These are phyloP conservation scores for Tolypocladium ophioglossoides DNA, from an alignment of 2,329 filamentous ascomycete species.

Conservation along the genomic window DNA sequence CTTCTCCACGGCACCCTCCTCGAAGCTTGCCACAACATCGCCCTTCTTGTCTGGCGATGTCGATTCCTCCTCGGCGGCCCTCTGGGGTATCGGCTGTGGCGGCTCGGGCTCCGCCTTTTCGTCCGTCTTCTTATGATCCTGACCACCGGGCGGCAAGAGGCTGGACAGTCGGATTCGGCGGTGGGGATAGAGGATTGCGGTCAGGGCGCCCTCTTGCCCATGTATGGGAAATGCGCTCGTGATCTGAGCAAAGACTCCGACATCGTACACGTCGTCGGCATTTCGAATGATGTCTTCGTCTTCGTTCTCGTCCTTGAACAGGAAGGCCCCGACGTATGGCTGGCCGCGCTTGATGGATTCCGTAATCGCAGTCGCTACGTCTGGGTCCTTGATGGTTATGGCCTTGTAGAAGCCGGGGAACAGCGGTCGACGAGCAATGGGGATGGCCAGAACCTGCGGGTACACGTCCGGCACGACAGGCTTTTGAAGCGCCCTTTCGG, in stretches of 20 bases:
- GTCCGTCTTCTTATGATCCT: slow-evolving; percentile 41
- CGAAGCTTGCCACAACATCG: slow-evolving; percentile 94
- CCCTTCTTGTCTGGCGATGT: slow-evolving; percentile 60
- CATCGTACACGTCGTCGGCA: slow-evolving; percentile 84
- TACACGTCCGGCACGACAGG: slow-evolving; percentile 89
- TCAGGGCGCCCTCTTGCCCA: slow-evolving; percentile 75
- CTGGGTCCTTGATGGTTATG: slow-evolving; percentile 87
- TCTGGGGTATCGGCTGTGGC: slow-evolving; percentile 50
- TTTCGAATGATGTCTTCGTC: slow-evolving; percentile 92
- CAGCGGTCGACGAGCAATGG: slow-evolving; percentile 83
- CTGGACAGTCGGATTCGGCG: slow-evolving; percentile 84
- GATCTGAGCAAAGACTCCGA: slow-evolving; percentile 95
- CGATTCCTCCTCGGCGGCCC: slow-evolving; percentile 39
- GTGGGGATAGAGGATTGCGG: slow-evolving; percentile 91
- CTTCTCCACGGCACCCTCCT: slow-evolving; percentile 62
- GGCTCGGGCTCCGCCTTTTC: slow-evolving; percentile 35
- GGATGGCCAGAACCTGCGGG: slow-evolving; percentile 94
- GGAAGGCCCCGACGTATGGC: slow-evolving; percentile 91
- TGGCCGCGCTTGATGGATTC: slow-evolving; percentile 97
- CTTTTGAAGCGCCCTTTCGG: slow-evolving; percentile 74
- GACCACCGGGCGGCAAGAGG: slow-evolving; percentile 58
- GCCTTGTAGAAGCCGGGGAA: slow-evolving; percentile 99
- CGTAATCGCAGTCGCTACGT: slow-evolving; percentile 83
- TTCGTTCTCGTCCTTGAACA: slow-evolving; percentile 92
- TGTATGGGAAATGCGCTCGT: slow-evolving; percentile 90